Conservation (phyloP, 2,329 filamentous ascomycete species). For the Saccharata proteae region DNA sequence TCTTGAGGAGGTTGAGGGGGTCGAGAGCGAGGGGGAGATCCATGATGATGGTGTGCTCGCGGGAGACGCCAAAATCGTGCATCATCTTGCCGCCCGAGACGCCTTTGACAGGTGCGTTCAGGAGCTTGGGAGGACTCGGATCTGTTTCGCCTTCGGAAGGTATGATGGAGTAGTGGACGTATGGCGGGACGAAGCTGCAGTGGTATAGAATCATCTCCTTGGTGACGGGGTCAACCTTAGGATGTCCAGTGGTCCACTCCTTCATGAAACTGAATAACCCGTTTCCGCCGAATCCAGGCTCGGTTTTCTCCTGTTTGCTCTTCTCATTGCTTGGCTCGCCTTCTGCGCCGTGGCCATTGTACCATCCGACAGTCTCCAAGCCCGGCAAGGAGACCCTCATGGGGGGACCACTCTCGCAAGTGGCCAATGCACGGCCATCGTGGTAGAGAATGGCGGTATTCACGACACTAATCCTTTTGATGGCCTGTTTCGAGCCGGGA, state of each 20-base stretch:
- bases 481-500: slow-evolving; percentile 41
- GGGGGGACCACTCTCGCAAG: slow-evolving; percentile 59
- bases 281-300: slow-evolving; percentile 39
- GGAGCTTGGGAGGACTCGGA: slow-evolving; percentile 14
- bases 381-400: slow-evolving; percentile 52
- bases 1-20: slow-evolving; percentile 46
- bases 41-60: slow-evolving; percentile 51
- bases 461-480: slow-evolving; percentile 58
- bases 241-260: slow-evolving; percentile 61
- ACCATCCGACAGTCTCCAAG: slow-evolving; percentile 60
- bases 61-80: slow-evolving; percentile 63
- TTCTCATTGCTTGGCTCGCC: slow-evolving; percentile 30
- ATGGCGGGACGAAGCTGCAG: slow-evolving; percentile 52
- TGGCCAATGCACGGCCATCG: slow-evolving; percentile 55
- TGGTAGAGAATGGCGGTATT: slow-evolving; percentile 58
- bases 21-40: slow-evolving; percentile 56
- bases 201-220: slow-evolving; percentile 58
- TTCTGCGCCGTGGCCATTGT: slow-evolving; percentile 46
- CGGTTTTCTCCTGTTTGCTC: no score
- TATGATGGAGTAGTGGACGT: slow-evolving; percentile 53
- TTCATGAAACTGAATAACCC: slow-evolving; percentile 50
- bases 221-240: slow-evolving; percentile 51
- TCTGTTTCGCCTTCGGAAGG: slow-evolving; percentile 16
- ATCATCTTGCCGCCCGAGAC: slow-evolving; percentile 57
- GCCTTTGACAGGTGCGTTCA: slow-evolving; percentile 48